phyloP scores from a whole-genome alignment of 2,329 filamentous ascomycete genomes.

The Penicillium oxalicum region DNA sequence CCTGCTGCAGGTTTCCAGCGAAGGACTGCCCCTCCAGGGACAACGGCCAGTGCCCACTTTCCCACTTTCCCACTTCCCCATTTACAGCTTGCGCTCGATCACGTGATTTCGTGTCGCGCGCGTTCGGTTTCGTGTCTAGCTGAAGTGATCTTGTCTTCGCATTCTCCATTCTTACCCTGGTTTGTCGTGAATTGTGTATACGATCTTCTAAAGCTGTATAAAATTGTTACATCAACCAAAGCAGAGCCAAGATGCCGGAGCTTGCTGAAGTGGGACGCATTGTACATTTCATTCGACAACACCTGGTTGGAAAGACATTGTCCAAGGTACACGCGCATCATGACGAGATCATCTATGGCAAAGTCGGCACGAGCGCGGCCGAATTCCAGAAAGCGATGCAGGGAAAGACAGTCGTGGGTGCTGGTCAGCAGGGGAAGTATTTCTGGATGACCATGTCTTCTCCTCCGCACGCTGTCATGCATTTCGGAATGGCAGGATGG shows the following conservation, averaged over 20 bases:
- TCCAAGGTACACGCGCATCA: constrained; percentile 64
- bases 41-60: too few relatives aligned
- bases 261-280: constrained; percentile 67
- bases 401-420: constrained; percentile 65
- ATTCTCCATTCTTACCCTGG: constrained; percentile 2
- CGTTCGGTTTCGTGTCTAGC: constrained; percentile 13
- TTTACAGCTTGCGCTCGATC: constrained; percentile 3
- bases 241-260: constrained; percentile 39
- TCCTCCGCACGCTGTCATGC: constrained; percentile 81
- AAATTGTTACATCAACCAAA: constrained; percentile 1
- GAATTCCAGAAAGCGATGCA: constrained; percentile 68
- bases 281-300: constrained; percentile 75
- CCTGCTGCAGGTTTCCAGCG: too few relatives aligned
- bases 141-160: neutral
- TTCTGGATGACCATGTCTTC: constrained; percentile 81
- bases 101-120: constrained; percentile 25
- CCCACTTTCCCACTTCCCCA: too few relatives aligned
- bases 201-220: neutral
- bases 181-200: neutral
- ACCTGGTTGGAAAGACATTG: constrained; percentile 79
- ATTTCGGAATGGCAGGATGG: constrained; percentile 78
- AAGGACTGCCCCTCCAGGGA: too few relatives aligned
- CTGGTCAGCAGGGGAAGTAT: constrained; percentile 90
- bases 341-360: constrained; percentile 82
- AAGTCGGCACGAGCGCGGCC: constrained; percentile 71